Evolutionary conservation across 495 filamentous ascomycete species (phyloP).

Genomic region (Endocarpon pusillum): DNA sequence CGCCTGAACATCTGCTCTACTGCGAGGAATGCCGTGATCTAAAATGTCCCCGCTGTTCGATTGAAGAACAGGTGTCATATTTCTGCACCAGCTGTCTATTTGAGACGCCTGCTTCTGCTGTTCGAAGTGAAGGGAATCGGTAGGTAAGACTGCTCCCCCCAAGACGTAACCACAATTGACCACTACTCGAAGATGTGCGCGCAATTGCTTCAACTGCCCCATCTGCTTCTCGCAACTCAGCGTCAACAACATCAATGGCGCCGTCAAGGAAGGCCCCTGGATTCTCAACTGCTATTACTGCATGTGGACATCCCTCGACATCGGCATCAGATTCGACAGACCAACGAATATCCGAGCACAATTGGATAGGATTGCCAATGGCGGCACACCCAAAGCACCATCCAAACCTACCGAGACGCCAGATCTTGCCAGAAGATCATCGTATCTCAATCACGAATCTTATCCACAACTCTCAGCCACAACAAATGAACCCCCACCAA

Average conservation of each 20-base stretch:
- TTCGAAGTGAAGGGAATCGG: slow-evolving; percentile 87
- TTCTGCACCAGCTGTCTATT: slow-evolving; percentile 95
- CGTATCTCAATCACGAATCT: too few species aligned
- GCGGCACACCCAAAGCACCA: slow-evolving; percentile 36
- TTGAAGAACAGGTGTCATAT: slow-evolving; percentile 83
- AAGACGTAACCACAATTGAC: not conserved
- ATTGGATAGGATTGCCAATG: too few species aligned
- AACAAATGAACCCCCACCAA: too few species aligned
- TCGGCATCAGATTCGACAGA: slow-evolving; percentile 80
- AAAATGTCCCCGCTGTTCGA: slow-evolving; percentile 76
- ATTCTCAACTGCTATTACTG: slow-evolving; percentile 77
- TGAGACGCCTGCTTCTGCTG: slow-evolving; percentile 76
- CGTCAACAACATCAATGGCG: slow-evolving; percentile 45
- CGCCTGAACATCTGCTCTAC: slow-evolving; percentile 84
- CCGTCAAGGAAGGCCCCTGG: slow-evolving; percentile 43
- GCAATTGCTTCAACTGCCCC: slow-evolving; percentile 91
- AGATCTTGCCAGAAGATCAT: too few species aligned
- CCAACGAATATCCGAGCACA: slow-evolving; percentile 71
- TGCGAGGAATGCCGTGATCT: slow-evolving; percentile 96
- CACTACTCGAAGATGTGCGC: slow-evolving; percentile 49
- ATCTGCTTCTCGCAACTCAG: slow-evolving; percentile 66
- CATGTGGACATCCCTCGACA: slow-evolving; percentile 76
- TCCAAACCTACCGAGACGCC: too few species aligned
- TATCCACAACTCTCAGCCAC: too few species aligned
- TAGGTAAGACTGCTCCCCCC: slow-evolving; percentile 23